Conservation (phyloP, 352 stramenopile genomes). For the Globisporangium heterothallicum region DNA sequence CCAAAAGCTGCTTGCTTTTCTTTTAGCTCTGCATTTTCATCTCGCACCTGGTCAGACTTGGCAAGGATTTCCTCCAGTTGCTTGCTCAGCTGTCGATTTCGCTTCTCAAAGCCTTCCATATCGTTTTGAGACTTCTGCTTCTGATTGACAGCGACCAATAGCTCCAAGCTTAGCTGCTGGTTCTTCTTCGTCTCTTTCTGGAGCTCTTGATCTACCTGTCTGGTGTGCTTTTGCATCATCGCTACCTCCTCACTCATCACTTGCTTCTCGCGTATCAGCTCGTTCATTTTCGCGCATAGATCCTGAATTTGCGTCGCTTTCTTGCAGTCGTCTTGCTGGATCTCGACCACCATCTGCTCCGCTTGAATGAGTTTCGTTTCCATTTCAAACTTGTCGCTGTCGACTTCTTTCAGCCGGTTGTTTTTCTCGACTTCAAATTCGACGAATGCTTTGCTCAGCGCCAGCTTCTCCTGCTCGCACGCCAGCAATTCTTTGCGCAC, state of each 20-base stretch:
- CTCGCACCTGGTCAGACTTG: conserved; percentile 10
- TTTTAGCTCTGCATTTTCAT: conserved; percentile 20
- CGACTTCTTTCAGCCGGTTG: conserved; percentile 31
- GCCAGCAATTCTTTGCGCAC: conserved; percentile 51
- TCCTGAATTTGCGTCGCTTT: conserved; percentile 55
- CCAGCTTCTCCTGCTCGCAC: conserved; percentile 67
- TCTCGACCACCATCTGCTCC: conserved; percentile 57
- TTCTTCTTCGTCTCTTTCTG: conserved; percentile 49
- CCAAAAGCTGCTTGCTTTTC: conserved; percentile 13
- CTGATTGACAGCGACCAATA: conserved; percentile 66
- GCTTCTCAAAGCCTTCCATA: conserved; percentile 21
- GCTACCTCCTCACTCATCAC: conserved; percentile 26
- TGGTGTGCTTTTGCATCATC: conserved; percentile 28
- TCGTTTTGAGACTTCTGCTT: conserved; percentile 40
- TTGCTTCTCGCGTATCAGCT: conserved; percentile 41
- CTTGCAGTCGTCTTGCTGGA: conserved; percentile 50
- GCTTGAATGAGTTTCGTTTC: conserved; percentile 57
- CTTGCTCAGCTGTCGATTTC: conserved; percentile 14
- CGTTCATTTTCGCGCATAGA: conserved; percentile 49
- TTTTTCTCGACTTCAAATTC: conserved; percentile 56
- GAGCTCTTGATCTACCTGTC: conserved; percentile 22
- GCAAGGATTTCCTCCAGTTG: conserved; percentile 12
- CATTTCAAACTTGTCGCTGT: conserved; percentile 56
- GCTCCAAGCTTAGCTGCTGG: conserved; percentile 61
- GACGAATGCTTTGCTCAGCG: conserved; percentile 58